phyloP scores from a whole-genome alignment of 202 grass and related monocot genomes.

The Cymbopogon flexuosus region DNA sequence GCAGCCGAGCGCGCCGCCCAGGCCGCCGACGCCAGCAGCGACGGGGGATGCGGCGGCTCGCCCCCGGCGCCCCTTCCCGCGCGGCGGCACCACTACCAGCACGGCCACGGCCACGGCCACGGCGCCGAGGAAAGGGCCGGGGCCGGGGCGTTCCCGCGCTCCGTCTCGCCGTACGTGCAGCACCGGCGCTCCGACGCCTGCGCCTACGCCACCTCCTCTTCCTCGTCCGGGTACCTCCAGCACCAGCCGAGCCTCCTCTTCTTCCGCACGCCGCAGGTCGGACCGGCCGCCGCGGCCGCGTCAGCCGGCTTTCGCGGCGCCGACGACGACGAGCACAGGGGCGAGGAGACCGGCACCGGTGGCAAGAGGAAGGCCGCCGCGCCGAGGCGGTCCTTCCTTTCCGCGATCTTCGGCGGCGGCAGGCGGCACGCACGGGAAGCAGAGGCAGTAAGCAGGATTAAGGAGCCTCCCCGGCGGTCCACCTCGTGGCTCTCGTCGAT shows the following conservation, averaged over 20 bases:
- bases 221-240: background rate
- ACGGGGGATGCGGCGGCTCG: constrained; percentile 13
- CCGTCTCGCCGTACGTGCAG: constrained; percentile 47
- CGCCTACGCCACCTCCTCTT: background rate
- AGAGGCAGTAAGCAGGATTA: background rate
- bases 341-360: background rate
- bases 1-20: constrained; percentile 31
- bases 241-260: constrained; percentile 49
- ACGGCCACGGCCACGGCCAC: background rate
- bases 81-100: background rate
- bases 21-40: constrained; percentile 16
- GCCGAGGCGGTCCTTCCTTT: constrained; percentile 24
- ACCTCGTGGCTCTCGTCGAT: constrained; percentile 48
- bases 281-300: constrained; percentile 18
- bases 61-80: background rate
- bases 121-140: background rate
- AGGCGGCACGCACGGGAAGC: background rate
- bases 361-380: background rate
- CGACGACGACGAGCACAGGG: background rate
- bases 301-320: background rate
- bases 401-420: constrained; percentile 32
- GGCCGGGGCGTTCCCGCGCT: constrained; percentile 26
- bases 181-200: constrained; percentile 52
- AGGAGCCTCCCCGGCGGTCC: constrained; percentile 39
- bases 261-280: constrained; percentile 65